These are phyloP conservation scores for Gaeumannomyces sp. DNA, from an alignment of 2,329 filamentous ascomycete species.

Conservation along the genomic window DNA sequence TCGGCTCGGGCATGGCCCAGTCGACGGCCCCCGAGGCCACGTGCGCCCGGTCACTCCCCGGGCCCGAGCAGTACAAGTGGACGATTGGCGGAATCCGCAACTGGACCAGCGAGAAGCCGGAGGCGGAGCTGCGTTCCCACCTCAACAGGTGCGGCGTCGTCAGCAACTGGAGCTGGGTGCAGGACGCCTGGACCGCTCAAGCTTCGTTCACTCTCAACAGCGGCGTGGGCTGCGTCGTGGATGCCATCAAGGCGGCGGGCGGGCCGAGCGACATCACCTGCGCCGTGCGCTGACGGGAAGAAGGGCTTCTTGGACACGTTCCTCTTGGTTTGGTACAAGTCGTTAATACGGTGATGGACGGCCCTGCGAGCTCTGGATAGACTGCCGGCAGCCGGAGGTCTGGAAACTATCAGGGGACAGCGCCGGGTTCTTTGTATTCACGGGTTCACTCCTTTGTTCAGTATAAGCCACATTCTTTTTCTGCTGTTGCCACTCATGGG, in stretches of 20 bases:
- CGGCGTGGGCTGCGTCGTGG: not conserved
- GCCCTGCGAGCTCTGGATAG: too few species aligned
- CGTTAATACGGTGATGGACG: too few species aligned
- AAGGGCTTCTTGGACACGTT: too few species aligned
- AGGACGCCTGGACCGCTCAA: not conserved
- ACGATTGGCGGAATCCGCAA: not conserved
- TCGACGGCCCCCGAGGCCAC: not conserved
- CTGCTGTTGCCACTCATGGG: too few species aligned
- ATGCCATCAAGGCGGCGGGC: not conserved
- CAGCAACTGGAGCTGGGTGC: not conserved
- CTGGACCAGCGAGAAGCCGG: not conserved
- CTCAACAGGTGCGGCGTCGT: not conserved
- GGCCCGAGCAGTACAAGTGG: not conserved
- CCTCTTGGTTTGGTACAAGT: too few species aligned
- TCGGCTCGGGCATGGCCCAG: not conserved
- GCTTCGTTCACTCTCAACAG: not conserved
- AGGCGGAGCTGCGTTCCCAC: not conserved
- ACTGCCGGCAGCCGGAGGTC: too few species aligned
- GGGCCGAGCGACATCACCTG: not conserved
- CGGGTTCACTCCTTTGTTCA: too few species aligned
- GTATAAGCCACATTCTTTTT: too few species aligned
- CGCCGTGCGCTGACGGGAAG: not conserved
- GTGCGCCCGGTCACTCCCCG: not conserved
- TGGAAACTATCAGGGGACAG: too few species aligned
- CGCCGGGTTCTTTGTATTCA: too few species aligned